Percentiles rank a stretch among this genome's conserved stretches.
phyloP scores from a whole-genome alignment of 176 grass and related monocot genomes.

The Phragmites australis region DNA sequence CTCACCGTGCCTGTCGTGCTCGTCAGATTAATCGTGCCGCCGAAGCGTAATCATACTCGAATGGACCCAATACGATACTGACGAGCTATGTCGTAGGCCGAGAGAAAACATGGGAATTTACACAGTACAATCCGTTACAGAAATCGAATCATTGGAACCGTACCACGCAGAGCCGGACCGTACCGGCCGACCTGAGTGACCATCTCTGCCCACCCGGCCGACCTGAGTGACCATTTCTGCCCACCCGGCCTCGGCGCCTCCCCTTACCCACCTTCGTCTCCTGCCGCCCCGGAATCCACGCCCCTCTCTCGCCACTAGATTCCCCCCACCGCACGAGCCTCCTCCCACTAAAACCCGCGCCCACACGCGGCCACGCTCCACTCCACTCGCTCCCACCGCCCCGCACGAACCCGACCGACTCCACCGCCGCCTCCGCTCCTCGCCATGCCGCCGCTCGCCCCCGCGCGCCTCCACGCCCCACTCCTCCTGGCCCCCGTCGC shows the following conservation, averaged over 20 bases:
- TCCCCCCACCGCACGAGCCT: not conserved
- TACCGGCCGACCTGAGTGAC: not conserved
- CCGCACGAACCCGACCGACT: not conserved
- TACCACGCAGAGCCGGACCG: no score
- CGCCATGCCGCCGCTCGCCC: slow-evolving; percentile 21
- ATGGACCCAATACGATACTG: no score
- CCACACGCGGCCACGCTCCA: not conserved
- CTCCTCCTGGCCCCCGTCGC: not conserved
- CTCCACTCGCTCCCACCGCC: not conserved
- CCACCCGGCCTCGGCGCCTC: not conserved
- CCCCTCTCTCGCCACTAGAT: slow-evolving; percentile 18
- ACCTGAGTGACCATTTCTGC: no score
- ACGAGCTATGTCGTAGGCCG: no score
- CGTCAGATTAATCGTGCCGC: no score
- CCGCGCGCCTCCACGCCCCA: not conserved
- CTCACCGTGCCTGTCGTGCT: no score
- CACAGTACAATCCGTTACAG: no score
- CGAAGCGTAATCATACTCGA: no score
- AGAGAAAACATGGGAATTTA: no score
- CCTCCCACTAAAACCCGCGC: not conserved
- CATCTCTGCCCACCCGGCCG: not conserved
- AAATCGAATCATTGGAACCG: no score
- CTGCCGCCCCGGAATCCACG: slow-evolving; percentile 34
- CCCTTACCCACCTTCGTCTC: not conserved
- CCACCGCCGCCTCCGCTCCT: not conserved